Evolutionary conservation across 805 yeast genomes (phyloP).

Genomic region (Barnettozyma sucrosica): DNA sequence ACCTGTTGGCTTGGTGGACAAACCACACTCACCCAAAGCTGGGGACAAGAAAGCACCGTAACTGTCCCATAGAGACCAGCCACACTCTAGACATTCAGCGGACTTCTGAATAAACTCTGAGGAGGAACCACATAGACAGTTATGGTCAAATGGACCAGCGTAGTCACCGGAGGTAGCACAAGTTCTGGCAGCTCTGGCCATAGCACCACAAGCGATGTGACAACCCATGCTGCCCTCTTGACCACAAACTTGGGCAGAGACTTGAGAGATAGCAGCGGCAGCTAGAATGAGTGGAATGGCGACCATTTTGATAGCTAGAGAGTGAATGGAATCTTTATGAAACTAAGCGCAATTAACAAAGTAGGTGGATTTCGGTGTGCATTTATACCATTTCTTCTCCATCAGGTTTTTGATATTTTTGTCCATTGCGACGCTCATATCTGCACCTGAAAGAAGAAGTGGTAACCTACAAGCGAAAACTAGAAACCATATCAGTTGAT

Average conservation of each 20-base stretch:
- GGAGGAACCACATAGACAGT: conserved; percentile 7
- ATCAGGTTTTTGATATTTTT: no score
- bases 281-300: conserved; percentile 4
- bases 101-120: conserved; percentile 2
- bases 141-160: conserved; percentile 7
- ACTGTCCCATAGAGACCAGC: conserved; percentile 9
- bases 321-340: neutral
- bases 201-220: conserved; percentile 9
- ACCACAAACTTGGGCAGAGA: conserved; percentile 5
- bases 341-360: neutral
- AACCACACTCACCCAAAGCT: conserved; percentile 8
- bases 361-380: no score
- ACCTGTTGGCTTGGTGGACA: conserved; percentile 10
- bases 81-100: conserved; percentile 9
- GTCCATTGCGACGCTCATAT: no score
- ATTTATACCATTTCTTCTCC: no score
- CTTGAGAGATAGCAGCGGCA: conserved; percentile 1
- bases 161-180: conserved; percentile 6
- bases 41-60: conserved; percentile 3
- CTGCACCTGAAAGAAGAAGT: no score
- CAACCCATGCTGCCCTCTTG: conserved; percentile 1
- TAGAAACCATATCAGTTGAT: no score
- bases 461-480: no score
- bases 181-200: conserved; percentile 5
- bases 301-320: neutral